Evolutionary conservation across 345 rosid genomes (phyloP), one percentile per base, ranked within the genome.

Genomic region (Mercurialis annua): DNA sequence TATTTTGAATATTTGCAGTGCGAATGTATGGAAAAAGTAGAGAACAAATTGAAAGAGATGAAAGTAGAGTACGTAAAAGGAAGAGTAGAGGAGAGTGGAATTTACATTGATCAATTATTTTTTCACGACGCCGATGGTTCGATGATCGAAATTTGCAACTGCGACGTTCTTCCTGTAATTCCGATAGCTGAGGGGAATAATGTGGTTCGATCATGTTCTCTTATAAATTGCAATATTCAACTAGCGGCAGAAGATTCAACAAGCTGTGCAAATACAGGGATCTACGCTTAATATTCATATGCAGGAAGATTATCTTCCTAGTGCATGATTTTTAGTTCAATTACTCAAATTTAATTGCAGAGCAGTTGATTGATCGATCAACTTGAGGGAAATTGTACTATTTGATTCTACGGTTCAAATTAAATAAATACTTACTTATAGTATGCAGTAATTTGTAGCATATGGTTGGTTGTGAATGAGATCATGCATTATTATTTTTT

Each of bases 101-200:
- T 92, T 42, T 59, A 82, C 3, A 93, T 92, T 11, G 93, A 92
- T 26, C 98, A 92, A 47, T 59, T 92, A 61, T 92, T 92, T 83
- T 92, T 88, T 80, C 92, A 92, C n/a, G 97, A 92, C 51, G 97
- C 97, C 1, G 96, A 92, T 68, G 98, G 90, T 0, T 88, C 85
- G 78, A 92, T 90, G 97, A 85, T 92, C 38, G 98, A 92, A 85
- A 84, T 92, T 4, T 92, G 97, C 80, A 84, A 92, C 71, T 90
- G 98, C 26, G 93, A 92, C 54, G 83, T 76, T 67, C 81, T 92
- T 1, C 98, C 97, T 1, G 88, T 92, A 10, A 16, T 88, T 15
- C 98, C 98, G 0, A 73, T 92, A 1, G 85, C 59, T 0, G 88
- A 85, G 1, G 91, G 84, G 44, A 40, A 40, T 3, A 9, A 40